A percentile compares a stretch with the other conserved stretches of the same genome.
phyloP scores from a whole-genome alignment of 2,329 filamentous ascomycete species.

The Intubia oerlemansii region DNA sequence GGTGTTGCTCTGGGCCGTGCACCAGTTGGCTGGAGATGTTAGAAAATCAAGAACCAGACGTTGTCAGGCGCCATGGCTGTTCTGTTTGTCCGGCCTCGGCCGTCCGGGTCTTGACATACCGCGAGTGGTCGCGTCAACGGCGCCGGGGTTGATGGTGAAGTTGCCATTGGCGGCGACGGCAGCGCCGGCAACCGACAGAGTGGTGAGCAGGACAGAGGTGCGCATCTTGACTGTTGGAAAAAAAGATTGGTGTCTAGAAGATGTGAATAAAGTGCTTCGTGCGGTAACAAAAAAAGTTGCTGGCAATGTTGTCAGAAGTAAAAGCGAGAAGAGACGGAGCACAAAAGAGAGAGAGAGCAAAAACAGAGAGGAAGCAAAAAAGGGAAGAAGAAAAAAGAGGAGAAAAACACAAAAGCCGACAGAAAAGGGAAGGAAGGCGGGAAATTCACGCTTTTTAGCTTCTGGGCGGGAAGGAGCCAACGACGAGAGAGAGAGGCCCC shows the following conservation, averaged over 20 bases:
- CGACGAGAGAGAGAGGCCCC: no score
- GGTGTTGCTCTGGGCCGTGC: slow-evolving; percentile 26
- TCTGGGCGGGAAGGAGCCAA: no score
- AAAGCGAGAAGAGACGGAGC: neutral
- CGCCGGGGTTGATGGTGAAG: slow-evolving; percentile 22
- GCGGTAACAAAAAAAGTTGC: no score
- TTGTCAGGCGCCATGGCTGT: neutral
- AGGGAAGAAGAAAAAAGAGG: neutral
- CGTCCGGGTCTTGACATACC: slow-evolving; percentile 17
- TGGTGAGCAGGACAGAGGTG: slow-evolving; percentile 17
- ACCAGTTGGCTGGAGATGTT: slow-evolving; percentile 24
- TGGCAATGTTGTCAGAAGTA: no score
- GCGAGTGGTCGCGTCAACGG: slow-evolving; percentile 14
- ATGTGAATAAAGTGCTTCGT: slow-evolving; percentile 1
- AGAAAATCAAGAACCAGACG: neutral
- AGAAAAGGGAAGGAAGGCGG: neutral
- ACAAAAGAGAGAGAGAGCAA: neutral
- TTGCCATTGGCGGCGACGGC: slow-evolving; percentile 16
- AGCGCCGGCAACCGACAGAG: slow-evolving; percentile 20
- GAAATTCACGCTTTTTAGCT: no score
- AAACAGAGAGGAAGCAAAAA: neutral
- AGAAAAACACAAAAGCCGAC: slow-evolving; percentile 1
- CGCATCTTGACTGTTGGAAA: slow-evolving; percentile 17
- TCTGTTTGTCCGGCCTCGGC: neutral
- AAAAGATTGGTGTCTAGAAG: neutral